Evolutionary conservation across 1,284 basidiomycete species (phyloP).

Genomic region (Grifola frondosa): DNA sequence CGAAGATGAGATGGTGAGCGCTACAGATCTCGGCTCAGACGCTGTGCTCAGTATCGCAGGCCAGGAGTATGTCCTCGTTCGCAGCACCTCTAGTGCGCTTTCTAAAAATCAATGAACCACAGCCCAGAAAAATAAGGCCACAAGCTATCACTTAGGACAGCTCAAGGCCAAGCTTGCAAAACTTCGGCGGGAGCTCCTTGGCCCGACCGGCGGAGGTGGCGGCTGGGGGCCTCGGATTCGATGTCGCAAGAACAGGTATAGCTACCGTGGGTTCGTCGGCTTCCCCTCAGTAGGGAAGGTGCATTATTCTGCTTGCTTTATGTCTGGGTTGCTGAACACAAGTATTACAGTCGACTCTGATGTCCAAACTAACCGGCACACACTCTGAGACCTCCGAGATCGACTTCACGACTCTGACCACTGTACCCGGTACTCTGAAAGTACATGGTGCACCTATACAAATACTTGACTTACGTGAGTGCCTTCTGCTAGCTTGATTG

Average conservation of each 20-base stretch:
- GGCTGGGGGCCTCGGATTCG: constrained; percentile 88
- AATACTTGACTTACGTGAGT: constrained; percentile 80
- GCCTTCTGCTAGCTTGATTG: constrained; percentile 10
- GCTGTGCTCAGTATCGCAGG: constrained; percentile 27
- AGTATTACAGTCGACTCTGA: constrained; percentile 78
- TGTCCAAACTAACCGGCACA: constrained; percentile 98
- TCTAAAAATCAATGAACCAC: constrained; percentile 14
- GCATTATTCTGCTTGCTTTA: constrained; percentile 43
- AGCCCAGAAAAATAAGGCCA: constrained; percentile 98
- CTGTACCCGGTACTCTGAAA: constrained; percentile 94
- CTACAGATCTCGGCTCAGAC: constrained; percentile 5
- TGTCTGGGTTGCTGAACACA: constrained; percentile 33
- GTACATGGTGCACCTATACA: constrained; percentile 94
- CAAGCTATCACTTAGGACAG: constrained; percentile 93
- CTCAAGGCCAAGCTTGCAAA: constrained; percentile 99
- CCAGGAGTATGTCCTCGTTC: constrained; percentile 36
- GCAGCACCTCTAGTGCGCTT: constrained; percentile 2
- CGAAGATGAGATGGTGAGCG: constrained; percentile 92
- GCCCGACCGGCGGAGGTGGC: constrained; percentile 76
- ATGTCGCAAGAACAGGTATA: constrained; percentile 95
- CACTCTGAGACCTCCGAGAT: constrained; percentile 98
- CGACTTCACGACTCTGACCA: constrained; percentile 94
- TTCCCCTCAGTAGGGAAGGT: constrained; percentile 89
- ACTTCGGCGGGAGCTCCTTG: constrained; percentile 91
- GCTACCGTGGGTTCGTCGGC: constrained; percentile 97